These are phyloP conservation scores for Bryoglossum gracile DNA, from an alignment of 495 filamentous ascomycete species.

Conservation along the genomic window DNA sequence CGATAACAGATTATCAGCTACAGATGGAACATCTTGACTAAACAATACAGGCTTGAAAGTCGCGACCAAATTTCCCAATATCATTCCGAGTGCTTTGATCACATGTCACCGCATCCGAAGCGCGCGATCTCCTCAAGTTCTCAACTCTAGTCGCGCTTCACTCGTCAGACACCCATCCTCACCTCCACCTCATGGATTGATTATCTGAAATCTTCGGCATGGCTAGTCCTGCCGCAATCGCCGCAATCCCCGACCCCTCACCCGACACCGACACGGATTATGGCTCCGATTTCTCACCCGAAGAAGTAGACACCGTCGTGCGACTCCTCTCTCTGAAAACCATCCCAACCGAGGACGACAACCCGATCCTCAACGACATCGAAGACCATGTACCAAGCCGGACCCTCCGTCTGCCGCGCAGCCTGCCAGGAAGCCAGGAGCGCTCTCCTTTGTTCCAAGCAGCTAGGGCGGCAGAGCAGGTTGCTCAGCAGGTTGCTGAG, in stretches of 20 bases:
- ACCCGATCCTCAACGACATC: constrained; percentile 26
- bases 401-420: constrained; percentile 35
- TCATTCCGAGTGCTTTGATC: no score
- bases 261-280: constrained; percentile 51
- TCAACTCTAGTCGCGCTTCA: neutral
- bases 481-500: constrained; percentile 19
- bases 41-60: no score
- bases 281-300: constrained; percentile 62
- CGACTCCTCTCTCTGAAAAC: constrained; percentile 17
- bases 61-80: no score
- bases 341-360: constrained; percentile 8
- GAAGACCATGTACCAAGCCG: constrained; percentile 30
- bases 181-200: constrained; percentile 17
- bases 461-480: constrained; percentile 28
- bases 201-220: constrained; percentile 10
- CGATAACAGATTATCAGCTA: no score
- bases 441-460: constrained; percentile 31
- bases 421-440: constrained; percentile 35
- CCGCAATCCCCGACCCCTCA: neutral
- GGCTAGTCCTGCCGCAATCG: constrained; percentile 16
- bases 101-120: no score
- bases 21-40: no score
- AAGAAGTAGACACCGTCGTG: constrained; percentile 45
- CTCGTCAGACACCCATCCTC: neutral
- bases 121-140: no score